A percentile compares a stretch with the other conserved stretches of the same genome.
These are phyloP conservation scores for Dentipellis fragilis DNA, from an alignment of 768 basidiomycete genomes.

Conservation along the genomic window DNA sequence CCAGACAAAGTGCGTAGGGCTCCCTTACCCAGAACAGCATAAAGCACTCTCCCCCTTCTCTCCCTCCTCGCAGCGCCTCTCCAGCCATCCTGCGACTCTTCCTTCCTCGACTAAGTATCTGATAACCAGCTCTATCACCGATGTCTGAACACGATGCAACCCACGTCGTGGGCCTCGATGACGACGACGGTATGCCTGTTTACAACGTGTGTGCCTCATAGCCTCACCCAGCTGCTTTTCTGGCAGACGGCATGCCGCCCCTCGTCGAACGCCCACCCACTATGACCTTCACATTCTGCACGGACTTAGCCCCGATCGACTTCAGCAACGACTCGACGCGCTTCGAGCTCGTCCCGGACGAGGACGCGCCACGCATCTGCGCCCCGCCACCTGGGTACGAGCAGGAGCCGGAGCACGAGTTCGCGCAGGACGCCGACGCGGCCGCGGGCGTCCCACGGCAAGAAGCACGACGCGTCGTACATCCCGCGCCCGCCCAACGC, in stretches of 20 bases:
- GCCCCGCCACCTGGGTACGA: constrained; percentile 9
- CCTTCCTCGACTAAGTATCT: too few relatives aligned
- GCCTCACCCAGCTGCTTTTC: not conserved
- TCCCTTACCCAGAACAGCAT: not conserved
- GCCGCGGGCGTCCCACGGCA: constrained; percentile 37
- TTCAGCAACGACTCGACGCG: constrained; percentile 26
- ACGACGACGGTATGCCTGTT: not conserved
- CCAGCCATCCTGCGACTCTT: not conserved
- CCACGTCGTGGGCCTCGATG: not conserved
- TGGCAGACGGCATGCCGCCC: constrained; percentile 26
- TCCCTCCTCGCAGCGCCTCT: not conserved
- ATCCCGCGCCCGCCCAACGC: constrained; percentile 82
- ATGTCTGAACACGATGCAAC: not conserved
- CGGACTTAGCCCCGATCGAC: constrained; percentile 46
- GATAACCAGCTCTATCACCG: not conserved
- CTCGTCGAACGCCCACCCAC: constrained; percentile 43
- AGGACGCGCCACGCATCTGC: constrained; percentile 13
- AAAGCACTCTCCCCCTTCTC: not conserved
- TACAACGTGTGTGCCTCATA: not conserved
- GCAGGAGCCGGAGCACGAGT: too few relatives aligned
- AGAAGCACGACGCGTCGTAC: constrained; percentile 59
- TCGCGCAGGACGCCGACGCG: constrained; percentile 12
- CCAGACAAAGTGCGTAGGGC: not conserved
- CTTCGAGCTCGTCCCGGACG: constrained; percentile 19
- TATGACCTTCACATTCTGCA: constrained; percentile 52